Base-by-base conservation (phyloP, 805 yeast genomes). In the Candida sphagnicola region DNA sequence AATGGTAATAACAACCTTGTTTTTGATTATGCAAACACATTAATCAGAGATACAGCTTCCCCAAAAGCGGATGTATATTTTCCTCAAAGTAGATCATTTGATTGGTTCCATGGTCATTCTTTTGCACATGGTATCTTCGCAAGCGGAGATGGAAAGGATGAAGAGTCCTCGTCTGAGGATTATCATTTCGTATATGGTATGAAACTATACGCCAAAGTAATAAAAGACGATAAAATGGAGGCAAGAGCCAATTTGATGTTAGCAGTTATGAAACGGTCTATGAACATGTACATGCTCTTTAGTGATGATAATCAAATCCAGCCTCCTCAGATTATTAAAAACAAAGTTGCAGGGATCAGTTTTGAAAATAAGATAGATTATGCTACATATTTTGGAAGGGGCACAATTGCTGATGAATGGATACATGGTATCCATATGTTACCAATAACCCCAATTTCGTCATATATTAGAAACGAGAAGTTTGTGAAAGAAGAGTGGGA, bases 381-480 rank as follows among this genome's bases (percentile, higher is more conserved):
- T 53, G 76, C 89, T 0, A 84, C 91, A 0, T 84, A 80, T 56
- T 84, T 84, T 53, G 90, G 90, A 13, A 71, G 77, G 40, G 78
- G 82, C n/a, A 56, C 76, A 4, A 57, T 67, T 37, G 70, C 58
- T 1, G 62, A 67, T 42, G 85, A 84, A 51, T 84, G 79, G 66
- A 79, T 84, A 35, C 90, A 84, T 50, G 86, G 87, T 59, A 84
- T 83, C 35, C 90, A 84, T 54, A 84, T 85, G 71, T 64, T 84
- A 24, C 93, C 91, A 14, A 70, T 82, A 12, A 80, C 87, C 0
- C 80, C 88, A 2, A 63, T 79, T 6, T 79, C 87, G 4, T 75
- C 84, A 0, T 80, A 72, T 48, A 68, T 82, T 13, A 65, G 89
- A 50, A 57, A 65, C 1, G 69, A 74, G 4, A 55, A 54, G 3